Base-by-base conservation (phyloP, 768 basidiomycete species). In the Macrolepiota albuminosa region DNA sequence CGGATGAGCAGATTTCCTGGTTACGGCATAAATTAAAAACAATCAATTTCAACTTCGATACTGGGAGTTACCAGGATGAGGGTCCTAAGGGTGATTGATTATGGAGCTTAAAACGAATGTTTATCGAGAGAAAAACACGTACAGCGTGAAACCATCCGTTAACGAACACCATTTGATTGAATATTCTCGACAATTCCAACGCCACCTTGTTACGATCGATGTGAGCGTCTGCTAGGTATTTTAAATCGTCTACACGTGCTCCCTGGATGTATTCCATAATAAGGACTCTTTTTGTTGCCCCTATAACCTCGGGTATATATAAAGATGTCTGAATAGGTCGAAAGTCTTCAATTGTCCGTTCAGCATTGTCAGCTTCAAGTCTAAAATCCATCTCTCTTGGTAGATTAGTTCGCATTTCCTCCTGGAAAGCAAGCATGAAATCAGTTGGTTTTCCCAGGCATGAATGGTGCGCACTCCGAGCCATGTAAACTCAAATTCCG, bases 241-340 rank as follows among this genome's bases (percentile, higher is more conserved):
- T 78, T 56, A 96, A 71, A 70, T 98, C 90, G 68, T 98, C 95
- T 3, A 96, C 88, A 31, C 95, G 81, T 5, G 87, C 90, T 18
- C 96, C 95, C 66, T 89, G 78, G 50, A 94, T 94, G 68, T 84
- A 98, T 69, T 99, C 96, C 96, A 98, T 98, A 54, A 95, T 82
- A 59, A 99, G 78, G 6, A 95, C 88, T 47, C 96, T 79, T 70
- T 89, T 92, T 31, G 86, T 85, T 4, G 93, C 89, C 58, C 81
- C 82, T 39, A 97, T 77, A 1, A 98, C 88, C 65, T 85, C 74
- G 1, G 89, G 97, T 45, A 99, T 88, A 73, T 98, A 96, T 51
- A 98, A 75, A 2, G 95, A 93, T 18, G 91, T 87, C 37, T 79
- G 78, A 56, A 91, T 69, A 60, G 83, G 69, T 36, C 78, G 72